Base-by-base conservation (phyloP, 2,329 filamentous ascomycete species). In the Claviceps africana region DNA sequence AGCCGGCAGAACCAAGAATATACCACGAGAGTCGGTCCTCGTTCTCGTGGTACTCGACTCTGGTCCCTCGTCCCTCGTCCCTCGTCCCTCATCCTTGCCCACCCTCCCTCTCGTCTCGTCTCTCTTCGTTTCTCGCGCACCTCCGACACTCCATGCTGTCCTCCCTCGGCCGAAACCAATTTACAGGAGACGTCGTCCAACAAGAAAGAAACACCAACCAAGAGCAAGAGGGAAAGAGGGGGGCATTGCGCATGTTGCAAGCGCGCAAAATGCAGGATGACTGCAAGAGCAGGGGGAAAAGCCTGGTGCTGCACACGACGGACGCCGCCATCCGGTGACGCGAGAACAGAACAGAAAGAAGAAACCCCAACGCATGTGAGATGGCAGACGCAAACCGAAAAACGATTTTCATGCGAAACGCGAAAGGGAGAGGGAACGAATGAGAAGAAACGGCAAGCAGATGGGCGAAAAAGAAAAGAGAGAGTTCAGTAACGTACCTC, bases 401-500 rank as follows among this genome's bases (percentile, higher is more conserved):
- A 30, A n/a, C n/a, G n/a, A n/a, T n/a, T n/a, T n/a, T n/a, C n/a
- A n/a, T n/a, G n/a, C n/a, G n/a, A 8, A 45, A n/a, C 11, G 37
- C 25, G 22, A 31, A 45, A 46, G 43, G 35, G 22, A n/a, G 35
- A 17, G 19, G 37, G 31, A 22, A 44, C 22, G 30, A 47, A 44
- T 15, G 8, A 10, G n/a, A 28, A n/a, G 5, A 11, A 30, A 30
- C 15, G 47, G 49, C 22, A 43, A 37, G 21, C n/a, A n/a, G n/a
- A n/a, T n/a, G n/a, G n/a, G n/a, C n/a, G n/a, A 25, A 17, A 22
- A 45, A 33, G 31, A 30, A 44, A 31, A 33, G 22, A 28, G 22
- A 9, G 37, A 46, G 39, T 45, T 13, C 44, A 43, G 35, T 11
- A 44, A 66, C 65, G 65, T 59, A 68, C 65, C 60, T 67, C 65